Evolutionary conservation across 2,329 filamentous ascomycete genomes (phyloP).

Genomic region (Aspergillus arachidicola): DNA sequence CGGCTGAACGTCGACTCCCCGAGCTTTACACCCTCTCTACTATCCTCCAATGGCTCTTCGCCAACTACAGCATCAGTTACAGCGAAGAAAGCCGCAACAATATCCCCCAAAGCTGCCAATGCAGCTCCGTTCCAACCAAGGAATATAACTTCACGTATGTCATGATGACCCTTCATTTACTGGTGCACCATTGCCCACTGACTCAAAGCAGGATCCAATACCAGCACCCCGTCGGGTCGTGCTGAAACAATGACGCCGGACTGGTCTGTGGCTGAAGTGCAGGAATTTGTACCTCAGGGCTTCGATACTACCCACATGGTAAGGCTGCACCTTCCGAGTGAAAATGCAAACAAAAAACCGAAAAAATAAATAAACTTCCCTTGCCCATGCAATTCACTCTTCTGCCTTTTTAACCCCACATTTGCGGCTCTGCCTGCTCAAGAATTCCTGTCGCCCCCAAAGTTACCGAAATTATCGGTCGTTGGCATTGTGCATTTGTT

Average conservation of each 20-base stretch:
- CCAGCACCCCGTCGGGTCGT: constrained; percentile 43
- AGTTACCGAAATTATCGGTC: neutral
- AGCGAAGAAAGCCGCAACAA: constrained; percentile 67
- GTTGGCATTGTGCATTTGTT: neutral
- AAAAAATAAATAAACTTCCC: neutral
- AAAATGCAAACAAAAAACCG: neutral
- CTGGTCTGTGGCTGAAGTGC: constrained; percentile 49
- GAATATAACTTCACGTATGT: constrained; percentile 43
- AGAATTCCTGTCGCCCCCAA: neutral
- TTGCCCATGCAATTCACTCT: neutral
- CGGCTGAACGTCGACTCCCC: constrained; percentile 93
- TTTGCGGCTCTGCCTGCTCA: neutral
- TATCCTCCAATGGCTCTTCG: constrained; percentile 42
- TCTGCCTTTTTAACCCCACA: neutral
- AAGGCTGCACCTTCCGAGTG: constrained; percentile 31
- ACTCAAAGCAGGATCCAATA: constrained; percentile 41
- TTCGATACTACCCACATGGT: constrained; percentile 55
- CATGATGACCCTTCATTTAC: neutral
- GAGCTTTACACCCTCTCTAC: constrained; percentile 76
- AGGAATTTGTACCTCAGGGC: constrained; percentile 57
- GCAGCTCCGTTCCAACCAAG: constrained; percentile 65
- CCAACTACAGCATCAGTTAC: constrained; percentile 25
- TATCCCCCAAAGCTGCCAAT: constrained; percentile 87
- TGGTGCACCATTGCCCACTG: constrained; percentile 19
- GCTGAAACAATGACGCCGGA: constrained; percentile 46